Base-by-base conservation (phyloP, 495 filamentous ascomycete species). In the Pyrenula aspistea region DNA sequence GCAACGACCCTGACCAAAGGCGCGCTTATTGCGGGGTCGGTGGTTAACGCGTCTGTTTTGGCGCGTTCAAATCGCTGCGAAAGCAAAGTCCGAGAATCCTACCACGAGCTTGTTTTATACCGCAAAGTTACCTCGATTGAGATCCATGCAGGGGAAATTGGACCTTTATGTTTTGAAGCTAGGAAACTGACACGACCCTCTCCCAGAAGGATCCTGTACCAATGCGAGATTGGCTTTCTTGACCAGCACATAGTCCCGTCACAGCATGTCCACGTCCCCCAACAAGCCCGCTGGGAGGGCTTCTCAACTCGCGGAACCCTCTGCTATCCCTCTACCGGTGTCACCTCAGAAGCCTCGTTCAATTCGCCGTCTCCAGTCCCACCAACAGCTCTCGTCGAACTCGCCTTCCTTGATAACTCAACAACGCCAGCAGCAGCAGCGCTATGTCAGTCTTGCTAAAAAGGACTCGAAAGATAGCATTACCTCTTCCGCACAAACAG, bases 281-380 rank as follows among this genome's bases (percentile, higher is more conserved):
- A 42, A 8, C 15, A 42, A 42, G 31, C 31, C 31, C 4, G 31
- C 31, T 8, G 31, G 4, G 31, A 42, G 15, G 31, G 31, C 31
- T 42, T 4, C 31, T 15, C 31, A 42, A 4, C 31, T 42, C 15
- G 31, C 31, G 15, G 57, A 56, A 22, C 62, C 73, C 42, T 64
- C 66, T 58, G 63, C 65, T 59, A 63, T 72, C 57, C 70, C 73
- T 19, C 54, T 58, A 20, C 71, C 73, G 12, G 62, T 71, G 36
- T 75, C 77, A 11, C 77, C 76, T 22, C 71, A 73, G 54, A 75
- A 71, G 11, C 70, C 74, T 62, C 74, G 74, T 60, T 67, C 67
- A 23, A 67, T 80, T 57, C 76, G 77, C 24, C 77, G 77, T 68
- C 75, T 77, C 47, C 74, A 77, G 60, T 80, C 77, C 20, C 73